A percentile compares a stretch with the other conserved stretches of the same genome.
Conservation (phyloP, 23 red algal species). For the Gracilaria vermiculophylla region DNA sequence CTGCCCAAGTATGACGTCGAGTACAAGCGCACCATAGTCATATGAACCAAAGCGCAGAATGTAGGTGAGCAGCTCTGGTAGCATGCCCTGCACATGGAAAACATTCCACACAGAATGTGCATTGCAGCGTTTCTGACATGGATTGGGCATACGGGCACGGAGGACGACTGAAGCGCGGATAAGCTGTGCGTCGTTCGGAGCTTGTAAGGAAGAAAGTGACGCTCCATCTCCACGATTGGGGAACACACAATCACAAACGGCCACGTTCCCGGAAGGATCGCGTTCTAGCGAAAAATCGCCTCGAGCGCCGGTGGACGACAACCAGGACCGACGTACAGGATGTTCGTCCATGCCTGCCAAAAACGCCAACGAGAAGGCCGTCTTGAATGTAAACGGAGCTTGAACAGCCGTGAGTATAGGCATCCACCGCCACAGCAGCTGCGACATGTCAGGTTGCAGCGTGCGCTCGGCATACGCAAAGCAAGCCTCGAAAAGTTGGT, state of each 20-base stretch:
- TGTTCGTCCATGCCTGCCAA: constrained; percentile 1
- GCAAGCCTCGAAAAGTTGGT: constrained; percentile 26
- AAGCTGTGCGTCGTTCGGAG: constrained; percentile 2
- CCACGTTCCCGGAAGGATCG: neutral
- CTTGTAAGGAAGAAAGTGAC: neutral
- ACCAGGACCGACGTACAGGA: neutral
- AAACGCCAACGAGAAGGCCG: neutral
- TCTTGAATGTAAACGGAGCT: constrained; percentile 3
- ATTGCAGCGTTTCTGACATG: constrained; percentile 9
- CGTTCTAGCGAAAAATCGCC: neutral
- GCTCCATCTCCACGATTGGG: neutral
- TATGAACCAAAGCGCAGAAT: neutral
- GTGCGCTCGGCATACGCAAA: neutral
- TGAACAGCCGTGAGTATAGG: neutral
- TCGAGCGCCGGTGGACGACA: neutral
- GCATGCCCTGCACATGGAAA: constrained; percentile 18
- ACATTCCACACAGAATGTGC: neutral
- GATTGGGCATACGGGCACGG: neutral
- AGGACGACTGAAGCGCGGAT: neutral
- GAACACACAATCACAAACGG: neutral
- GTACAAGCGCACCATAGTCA: neutral
- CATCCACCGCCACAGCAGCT: constrained; percentile 12
- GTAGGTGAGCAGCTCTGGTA: neutral
- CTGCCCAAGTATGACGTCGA: constrained; percentile 1
- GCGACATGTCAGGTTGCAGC: neutral